phyloP scores from a whole-genome alignment of 2,329 filamentous ascomycete species.

The Fusarium penzigii region DNA sequence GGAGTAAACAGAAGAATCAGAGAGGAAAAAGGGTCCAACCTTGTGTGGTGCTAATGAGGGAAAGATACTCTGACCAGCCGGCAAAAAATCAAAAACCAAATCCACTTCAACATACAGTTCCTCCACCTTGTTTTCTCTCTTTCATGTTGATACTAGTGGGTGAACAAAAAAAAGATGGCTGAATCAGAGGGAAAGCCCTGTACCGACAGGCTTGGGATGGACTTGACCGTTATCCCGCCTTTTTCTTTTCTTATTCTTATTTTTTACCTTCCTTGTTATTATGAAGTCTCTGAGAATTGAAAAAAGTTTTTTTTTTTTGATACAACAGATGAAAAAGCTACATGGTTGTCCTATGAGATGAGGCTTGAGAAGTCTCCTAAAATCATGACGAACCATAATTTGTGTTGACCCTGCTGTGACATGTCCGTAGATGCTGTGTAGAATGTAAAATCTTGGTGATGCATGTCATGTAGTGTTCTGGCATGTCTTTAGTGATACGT shows the following conservation, averaged over 20 bases:
- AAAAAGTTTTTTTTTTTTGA: not conserved
- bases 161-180: slow-evolving; percentile 4
- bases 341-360: slow-evolving; percentile 2
- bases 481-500: too few relatives aligned
- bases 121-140: slow-evolving; percentile 4
- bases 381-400: too few relatives aligned
- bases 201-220: slow-evolving; percentile 77
- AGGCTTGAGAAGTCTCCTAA: too few relatives aligned
- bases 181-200: slow-evolving; percentile 93
- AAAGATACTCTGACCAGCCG: slow-evolving; percentile 79
- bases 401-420: too few relatives aligned
- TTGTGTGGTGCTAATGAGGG: slow-evolving; percentile 91
- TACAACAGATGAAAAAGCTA: slow-evolving; percentile 20
- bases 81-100: slow-evolving; percentile 8
- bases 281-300: slow-evolving; percentile 26
- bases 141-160: slow-evolving; percentile 11
- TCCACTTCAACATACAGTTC: slow-evolving; percentile 32
- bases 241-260: slow-evolving; percentile 5
- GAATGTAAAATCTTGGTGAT: too few relatives aligned
- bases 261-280: slow-evolving; percentile 31
- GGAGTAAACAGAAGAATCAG: not conserved
- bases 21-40: slow-evolving; percentile 45
- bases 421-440: too few relatives aligned
- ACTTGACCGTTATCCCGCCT: slow-evolving; percentile 84
- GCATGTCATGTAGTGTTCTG: too few relatives aligned